Base-by-base conservation (phyloP, 1,284 basidiomycete genomes). In the Sparassis latifolia region DNA sequence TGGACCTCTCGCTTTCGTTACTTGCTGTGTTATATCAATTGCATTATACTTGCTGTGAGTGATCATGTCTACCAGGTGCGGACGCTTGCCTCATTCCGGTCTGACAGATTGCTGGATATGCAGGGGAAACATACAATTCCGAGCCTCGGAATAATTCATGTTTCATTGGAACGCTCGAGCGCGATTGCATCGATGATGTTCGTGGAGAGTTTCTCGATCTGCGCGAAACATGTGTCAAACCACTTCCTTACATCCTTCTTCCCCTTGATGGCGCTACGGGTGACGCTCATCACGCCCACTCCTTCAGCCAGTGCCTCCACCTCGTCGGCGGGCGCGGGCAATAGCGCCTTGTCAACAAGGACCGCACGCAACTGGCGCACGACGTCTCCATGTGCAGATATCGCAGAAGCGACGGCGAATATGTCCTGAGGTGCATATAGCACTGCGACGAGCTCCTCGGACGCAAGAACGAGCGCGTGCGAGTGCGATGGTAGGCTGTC, bases 401-500 rank as follows among this genome's bases (percentile, higher is more conserved):
- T 52, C 46, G 76, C 72, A 9, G 59, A 57, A 10, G 58, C 57
- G 39, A 86, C 65, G 27, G 69, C 62, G 3, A 63, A 58, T 0
- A 61, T 58, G 49, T 80, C 71, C 60, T 88, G 86, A 2, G 85
- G 82, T 0, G 77, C 58, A 62, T 88, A 84, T 39, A 86, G 66
- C 1, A 80, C 68, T 10, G 81, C 72, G 30, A 84, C 75, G 44
- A 89, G 69, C 42, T 89, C 84, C 60, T 89, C 86, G 7, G 74
- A 66, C 20, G 73, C 67, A 29, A 82, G 67, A 10, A 88, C 72
- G 5, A 68, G 59, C 10, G 73, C 66, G 5, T 64, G 56, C 20
- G 85, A 87, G 12, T 69, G 67, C 2, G 62, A 42, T 3, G 77
- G 72, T 4, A 88, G 68, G n/a, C 60, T 51, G 60, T 86, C 84